These are phyloP conservation scores for Intubia oerlemansii DNA, from an alignment of 2,329 filamentous ascomycete genomes.

Conservation along the genomic window DNA sequence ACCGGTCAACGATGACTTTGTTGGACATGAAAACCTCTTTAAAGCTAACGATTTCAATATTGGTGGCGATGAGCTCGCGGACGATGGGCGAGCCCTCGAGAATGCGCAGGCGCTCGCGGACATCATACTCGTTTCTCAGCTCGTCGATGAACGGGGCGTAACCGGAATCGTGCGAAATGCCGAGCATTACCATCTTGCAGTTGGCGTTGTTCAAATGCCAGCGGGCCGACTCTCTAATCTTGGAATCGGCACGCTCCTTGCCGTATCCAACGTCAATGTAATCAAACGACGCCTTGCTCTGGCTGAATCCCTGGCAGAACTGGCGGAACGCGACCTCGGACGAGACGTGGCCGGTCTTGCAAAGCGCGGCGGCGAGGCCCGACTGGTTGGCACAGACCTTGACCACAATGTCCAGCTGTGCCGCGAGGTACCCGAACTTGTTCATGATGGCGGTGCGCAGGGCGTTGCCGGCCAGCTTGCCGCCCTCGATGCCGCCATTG, in stretches of 20 bases:
- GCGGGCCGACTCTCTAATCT: constrained; percentile 30
- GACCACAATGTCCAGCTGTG: constrained; percentile 34
- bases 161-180: constrained; percentile 37
- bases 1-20: constrained; percentile 21
- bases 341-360: constrained; percentile 23
- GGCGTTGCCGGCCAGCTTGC: constrained; percentile 27
- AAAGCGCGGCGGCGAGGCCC: constrained; percentile 27
- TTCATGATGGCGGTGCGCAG: constrained; percentile 26
- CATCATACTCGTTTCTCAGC: constrained; percentile 22
- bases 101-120: constrained; percentile 24
- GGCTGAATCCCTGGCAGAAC: constrained; percentile 38
- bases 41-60: constrained; percentile 24
- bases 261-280: constrained; percentile 40
- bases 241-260: constrained; percentile 36
- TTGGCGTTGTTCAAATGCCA: constrained; percentile 39
- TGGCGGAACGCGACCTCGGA: constrained; percentile 26
- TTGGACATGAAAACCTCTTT: constrained; percentile 30
- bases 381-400: constrained; percentile 33
- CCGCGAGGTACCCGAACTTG: constrained; percentile 20
- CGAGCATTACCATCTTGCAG: constrained; percentile 39
- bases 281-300: constrained; percentile 35
- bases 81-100: constrained; percentile 30
- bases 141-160: constrained; percentile 39
- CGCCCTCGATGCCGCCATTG: constrained; percentile 31
- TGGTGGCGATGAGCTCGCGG: constrained; percentile 22